Conservation (phyloP, 345 rosid genomes). For the Excoecaria agallocha region DNA sequence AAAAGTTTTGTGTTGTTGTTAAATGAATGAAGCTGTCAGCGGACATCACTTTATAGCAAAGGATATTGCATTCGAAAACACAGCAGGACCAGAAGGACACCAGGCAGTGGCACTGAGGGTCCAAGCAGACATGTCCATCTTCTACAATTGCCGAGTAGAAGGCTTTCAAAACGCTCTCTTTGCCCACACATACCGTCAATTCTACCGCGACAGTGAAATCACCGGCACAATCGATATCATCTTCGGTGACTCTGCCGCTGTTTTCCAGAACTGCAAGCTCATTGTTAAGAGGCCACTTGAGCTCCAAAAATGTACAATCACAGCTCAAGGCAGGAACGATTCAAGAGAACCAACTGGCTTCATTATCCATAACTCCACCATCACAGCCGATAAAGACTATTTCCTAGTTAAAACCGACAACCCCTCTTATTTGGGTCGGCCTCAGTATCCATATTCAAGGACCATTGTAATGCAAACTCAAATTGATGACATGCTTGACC, state of each 20-base stretch:
- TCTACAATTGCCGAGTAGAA: slow-evolving; percentile 25
- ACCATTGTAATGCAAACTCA: slow-evolving; percentile 55
- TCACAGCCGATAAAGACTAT: slow-evolving; percentile 43
- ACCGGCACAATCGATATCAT: slow-evolving; percentile 44
- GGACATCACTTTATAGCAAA: slow-evolving; percentile 28
- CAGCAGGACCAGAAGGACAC: slow-evolving; percentile 23
- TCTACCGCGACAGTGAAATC: slow-evolving; percentile 29
- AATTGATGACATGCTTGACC: slow-evolving; percentile 51
- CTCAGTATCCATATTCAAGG: slow-evolving; percentile 58
- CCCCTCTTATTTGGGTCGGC: slow-evolving; percentile 73
- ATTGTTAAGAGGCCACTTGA: slow-evolving; percentile 46
- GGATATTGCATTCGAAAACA: slow-evolving; percentile 33
- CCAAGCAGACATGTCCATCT: slow-evolving; percentile 15
- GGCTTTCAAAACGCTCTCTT: slow-evolving; percentile 27
- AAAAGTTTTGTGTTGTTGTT: not conserved
- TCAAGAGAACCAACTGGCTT: slow-evolving; percentile 43
- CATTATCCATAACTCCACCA: slow-evolving; percentile 59
- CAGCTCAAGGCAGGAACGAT: slow-evolving; percentile 63
- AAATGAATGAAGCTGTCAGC: not conserved
- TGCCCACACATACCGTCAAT: slow-evolving; percentile 31
- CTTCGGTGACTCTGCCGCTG: slow-evolving; percentile 52
- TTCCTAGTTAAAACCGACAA: slow-evolving; percentile 27
- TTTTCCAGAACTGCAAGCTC: slow-evolving; percentile 65
- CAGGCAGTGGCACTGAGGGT: slow-evolving; percentile 25
- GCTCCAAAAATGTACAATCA: slow-evolving; percentile 50